Conservation (phyloP, 2,329 filamentous ascomycete species). For the Stromatinia cepivora region DNA sequence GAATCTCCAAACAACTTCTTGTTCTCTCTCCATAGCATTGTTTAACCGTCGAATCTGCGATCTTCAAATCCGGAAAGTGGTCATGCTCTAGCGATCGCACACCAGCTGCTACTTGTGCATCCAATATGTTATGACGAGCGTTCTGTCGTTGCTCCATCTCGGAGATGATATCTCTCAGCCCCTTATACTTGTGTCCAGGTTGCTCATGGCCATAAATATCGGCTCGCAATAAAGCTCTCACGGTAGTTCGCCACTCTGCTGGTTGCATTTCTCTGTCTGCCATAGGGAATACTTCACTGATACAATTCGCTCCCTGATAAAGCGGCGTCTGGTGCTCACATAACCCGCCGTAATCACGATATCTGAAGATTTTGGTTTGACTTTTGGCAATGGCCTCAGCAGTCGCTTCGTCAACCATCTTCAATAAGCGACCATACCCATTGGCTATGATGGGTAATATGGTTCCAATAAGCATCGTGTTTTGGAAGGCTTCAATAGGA, state of each 20-base stretch:
- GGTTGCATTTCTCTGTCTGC: conserved; percentile 48
- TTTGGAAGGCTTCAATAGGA: conserved; percentile 56
- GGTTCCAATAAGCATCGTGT: conserved; percentile 58
- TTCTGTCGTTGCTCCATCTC: conserved; percentile 54
- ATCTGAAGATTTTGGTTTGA: conserved; percentile 40
- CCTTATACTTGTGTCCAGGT: conserved; percentile 44
- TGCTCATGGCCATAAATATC: conserved; percentile 57
- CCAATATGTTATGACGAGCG: conserved; percentile 51
- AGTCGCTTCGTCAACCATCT: conserved; percentile 55
- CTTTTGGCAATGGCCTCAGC: conserved; percentile 47
- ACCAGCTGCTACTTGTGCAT: conserved; percentile 49
- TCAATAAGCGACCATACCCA: conserved; percentile 56
- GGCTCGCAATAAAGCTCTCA: conserved; percentile 55
- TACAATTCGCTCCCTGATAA: conserved; percentile 19
- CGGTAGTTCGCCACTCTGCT: conserved; percentile 53
- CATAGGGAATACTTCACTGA: background rate
- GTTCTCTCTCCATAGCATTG: conserved; percentile 35
- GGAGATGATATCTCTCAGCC: conserved; percentile 55
- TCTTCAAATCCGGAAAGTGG: conserved; percentile 10
- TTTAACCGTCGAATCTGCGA: conserved; percentile 35
- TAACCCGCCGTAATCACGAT: conserved; percentile 38
- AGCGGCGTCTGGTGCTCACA: conserved; percentile 24
- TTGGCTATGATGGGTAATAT: conserved; percentile 59
- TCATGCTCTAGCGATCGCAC: conserved; percentile 20
- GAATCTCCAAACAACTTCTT: conserved; percentile 52